Conservation (phyloP, 1,284 basidiomycete species). For the Melampsora americana region DNA sequence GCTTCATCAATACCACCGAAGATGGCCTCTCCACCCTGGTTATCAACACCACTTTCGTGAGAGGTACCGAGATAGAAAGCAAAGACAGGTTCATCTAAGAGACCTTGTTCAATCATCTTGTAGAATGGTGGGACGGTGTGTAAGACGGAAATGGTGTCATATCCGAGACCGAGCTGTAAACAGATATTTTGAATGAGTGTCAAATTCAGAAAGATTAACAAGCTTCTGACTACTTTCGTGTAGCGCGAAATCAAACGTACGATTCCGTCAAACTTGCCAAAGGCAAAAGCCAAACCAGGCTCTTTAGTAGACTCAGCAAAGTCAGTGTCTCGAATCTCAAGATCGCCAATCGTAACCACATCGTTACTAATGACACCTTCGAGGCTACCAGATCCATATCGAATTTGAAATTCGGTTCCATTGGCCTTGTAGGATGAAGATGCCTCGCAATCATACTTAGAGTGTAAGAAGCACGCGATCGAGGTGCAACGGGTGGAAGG, state of each 20-base stretch:
- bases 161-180: slow-evolving; percentile 90
- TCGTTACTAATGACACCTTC: slow-evolving; percentile 94
- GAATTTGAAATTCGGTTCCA: slow-evolving; percentile 84
- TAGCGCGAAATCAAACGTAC: slow-evolving; percentile 9
- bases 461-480: slow-evolving; percentile 95
- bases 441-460: slow-evolving; percentile 80
- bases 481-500: slow-evolving; percentile 83
- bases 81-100: slow-evolving; percentile 83
- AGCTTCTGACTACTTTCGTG: slow-evolving; percentile 44
- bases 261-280: slow-evolving; percentile 69
- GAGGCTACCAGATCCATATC: slow-evolving; percentile 95
- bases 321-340: slow-evolving; percentile 72
- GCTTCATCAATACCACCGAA: slow-evolving; percentile 85
- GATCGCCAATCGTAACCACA: slow-evolving; percentile 74
- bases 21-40: slow-evolving; percentile 76
- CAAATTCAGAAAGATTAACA: not conserved
- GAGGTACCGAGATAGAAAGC: slow-evolving; percentile 88
- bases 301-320: slow-evolving; percentile 97
- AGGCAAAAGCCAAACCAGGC: slow-evolving; percentile 94
- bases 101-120: slow-evolving; percentile 78
- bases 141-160: slow-evolving; percentile 95
- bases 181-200: not conserved
- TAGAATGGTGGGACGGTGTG: slow-evolving; percentile 93
- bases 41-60: slow-evolving; percentile 63
- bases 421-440: slow-evolving; percentile 90